Evolutionary conservation across 2,329 filamentous ascomycete genomes (phyloP).

Genomic region (Gaeumannomyces tritici): DNA sequence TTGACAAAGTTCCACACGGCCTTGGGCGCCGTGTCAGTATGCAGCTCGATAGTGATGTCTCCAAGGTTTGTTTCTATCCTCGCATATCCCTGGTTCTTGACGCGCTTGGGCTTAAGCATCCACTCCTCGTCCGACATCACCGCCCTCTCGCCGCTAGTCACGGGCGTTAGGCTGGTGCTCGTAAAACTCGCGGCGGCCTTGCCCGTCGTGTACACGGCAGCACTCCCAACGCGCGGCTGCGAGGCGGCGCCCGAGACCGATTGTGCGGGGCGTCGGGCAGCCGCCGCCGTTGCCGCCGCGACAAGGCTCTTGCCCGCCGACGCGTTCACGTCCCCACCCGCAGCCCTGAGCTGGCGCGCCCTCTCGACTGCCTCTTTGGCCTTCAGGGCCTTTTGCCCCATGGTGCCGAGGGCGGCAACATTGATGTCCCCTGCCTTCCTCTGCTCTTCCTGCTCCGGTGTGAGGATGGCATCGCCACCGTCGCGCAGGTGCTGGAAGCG

Average conservation of each 20-base stretch:
- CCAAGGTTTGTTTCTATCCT: slow-evolving; percentile 81
- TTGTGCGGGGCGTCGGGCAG: slow-evolving; percentile 3
- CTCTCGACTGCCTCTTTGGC: slow-evolving; percentile 92
- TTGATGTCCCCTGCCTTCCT: slow-evolving; percentile 64
- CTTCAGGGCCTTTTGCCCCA: slow-evolving; percentile 73
- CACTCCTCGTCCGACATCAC: slow-evolving; percentile 90
- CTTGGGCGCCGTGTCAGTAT: slow-evolving; percentile 82
- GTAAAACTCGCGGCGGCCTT: slow-evolving; percentile 90
- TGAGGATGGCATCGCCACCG: slow-evolving; percentile 63
- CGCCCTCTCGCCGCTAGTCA: slow-evolving; percentile 80
- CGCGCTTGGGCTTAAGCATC: slow-evolving; percentile 81
- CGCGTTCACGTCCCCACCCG: slow-evolving; percentile 48
- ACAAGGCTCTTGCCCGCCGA: background rate
- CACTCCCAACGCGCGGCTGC: slow-evolving; percentile 58
- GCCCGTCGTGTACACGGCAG: slow-evolving; percentile 83
- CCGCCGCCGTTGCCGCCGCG: background rate
- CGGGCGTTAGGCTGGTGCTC: slow-evolving; percentile 84
- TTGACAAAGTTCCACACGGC: slow-evolving; percentile 97
- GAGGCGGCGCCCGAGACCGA: slow-evolving; percentile 14
- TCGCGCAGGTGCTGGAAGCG: slow-evolving; percentile 86
- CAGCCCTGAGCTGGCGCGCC: slow-evolving; percentile 65
- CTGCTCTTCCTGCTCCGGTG: slow-evolving; percentile 61
- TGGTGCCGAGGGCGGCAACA: slow-evolving; percentile 65
- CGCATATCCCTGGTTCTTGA: slow-evolving; percentile 86
- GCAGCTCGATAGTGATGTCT: slow-evolving; percentile 77